phyloP scores from a whole-genome alignment of 164 flowering plant species.

The Magnolia kwangsiensis region DNA sequence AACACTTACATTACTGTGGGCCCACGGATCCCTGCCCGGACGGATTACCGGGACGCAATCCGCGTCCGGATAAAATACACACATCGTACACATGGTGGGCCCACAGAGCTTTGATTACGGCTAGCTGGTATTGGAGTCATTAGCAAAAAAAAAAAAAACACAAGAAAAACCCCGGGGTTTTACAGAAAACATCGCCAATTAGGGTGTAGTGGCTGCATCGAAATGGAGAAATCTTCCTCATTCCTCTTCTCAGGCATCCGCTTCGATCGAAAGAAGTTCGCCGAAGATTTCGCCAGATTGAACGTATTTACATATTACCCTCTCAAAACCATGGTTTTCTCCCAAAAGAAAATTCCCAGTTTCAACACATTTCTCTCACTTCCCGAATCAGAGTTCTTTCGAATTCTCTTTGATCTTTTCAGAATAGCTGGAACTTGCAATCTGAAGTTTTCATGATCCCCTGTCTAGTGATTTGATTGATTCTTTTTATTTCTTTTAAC shows the following conservation, averaged over 20 bases:
- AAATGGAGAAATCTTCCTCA: slow-evolving; percentile 19
- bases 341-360: neutral
- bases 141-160: too few species aligned
- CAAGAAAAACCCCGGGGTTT: neutral
- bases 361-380: neutral
- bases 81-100: too few species aligned
- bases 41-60: too few species aligned
- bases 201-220: neutral
- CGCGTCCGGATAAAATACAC: too few species aligned
- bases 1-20: too few species aligned
- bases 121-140: too few species aligned
- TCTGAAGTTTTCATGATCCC: neutral
- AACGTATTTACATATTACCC: slow-evolving; percentile 24
- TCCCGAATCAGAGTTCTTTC: neutral
- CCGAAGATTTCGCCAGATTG: slow-evolving; percentile 56
- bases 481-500: neutral
- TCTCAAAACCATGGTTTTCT: neutral
- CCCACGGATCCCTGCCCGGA: too few species aligned
- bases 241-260: slow-evolving; percentile 62
- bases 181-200: too few species aligned
- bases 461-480: neutral
- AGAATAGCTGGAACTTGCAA: neutral
- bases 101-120: too few species aligned
- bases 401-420: neutral
- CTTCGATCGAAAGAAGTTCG: slow-evolving; percentile 63